Conservation (phyloP, 805 yeast genomes). For the Debaryomyces tyrocola region DNA sequence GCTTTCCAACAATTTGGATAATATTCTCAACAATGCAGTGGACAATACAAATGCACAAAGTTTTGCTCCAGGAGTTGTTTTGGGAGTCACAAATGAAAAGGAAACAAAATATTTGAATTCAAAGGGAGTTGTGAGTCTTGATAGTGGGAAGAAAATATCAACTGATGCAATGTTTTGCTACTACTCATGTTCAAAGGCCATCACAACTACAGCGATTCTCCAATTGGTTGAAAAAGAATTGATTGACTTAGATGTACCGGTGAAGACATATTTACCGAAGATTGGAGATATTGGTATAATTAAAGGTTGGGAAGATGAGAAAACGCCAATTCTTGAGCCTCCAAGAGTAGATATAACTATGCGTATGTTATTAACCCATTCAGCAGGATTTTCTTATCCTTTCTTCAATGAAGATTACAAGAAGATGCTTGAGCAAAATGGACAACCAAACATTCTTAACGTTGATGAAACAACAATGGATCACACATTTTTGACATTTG, state of each 20-base stretch:
- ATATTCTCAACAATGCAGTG: neutral
- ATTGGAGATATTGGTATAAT: slow-evolving; percentile 22
- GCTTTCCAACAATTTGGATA: neutral
- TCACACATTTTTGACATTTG: slow-evolving; percentile 25
- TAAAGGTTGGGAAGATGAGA: slow-evolving; percentile 13
- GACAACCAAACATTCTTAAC: slow-evolving; percentile 5
- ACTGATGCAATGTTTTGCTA: slow-evolving; percentile 19
- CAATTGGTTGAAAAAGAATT: slow-evolving; percentile 33
- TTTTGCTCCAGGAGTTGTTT: slow-evolving; percentile 8
- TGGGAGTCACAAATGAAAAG: slow-evolving; percentile 13
- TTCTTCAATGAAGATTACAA: slow-evolving; percentile 22
- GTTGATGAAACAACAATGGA: slow-evolving; percentile 13
- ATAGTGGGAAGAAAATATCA: neutral
- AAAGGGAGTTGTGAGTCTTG: slow-evolving; percentile 6
- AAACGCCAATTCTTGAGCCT: slow-evolving; percentile 15
- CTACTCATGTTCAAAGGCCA: slow-evolving; percentile 31
- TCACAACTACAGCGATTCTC: slow-evolving; percentile 26
- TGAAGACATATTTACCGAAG: slow-evolving; percentile 29
- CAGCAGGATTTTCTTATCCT: slow-evolving; percentile 38
- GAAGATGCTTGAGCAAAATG: slow-evolving; percentile 4
- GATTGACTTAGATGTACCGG: slow-evolving; percentile 28
- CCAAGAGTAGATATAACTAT: slow-evolving; percentile 30
- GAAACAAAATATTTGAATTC: slow-evolving; percentile 13
- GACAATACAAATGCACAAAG: neutral
- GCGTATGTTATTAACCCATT: slow-evolving; percentile 34